phyloP scores from a whole-genome alignment of 208 protist genomes.

The Acanthamoeba culbertsoni region DNA sequence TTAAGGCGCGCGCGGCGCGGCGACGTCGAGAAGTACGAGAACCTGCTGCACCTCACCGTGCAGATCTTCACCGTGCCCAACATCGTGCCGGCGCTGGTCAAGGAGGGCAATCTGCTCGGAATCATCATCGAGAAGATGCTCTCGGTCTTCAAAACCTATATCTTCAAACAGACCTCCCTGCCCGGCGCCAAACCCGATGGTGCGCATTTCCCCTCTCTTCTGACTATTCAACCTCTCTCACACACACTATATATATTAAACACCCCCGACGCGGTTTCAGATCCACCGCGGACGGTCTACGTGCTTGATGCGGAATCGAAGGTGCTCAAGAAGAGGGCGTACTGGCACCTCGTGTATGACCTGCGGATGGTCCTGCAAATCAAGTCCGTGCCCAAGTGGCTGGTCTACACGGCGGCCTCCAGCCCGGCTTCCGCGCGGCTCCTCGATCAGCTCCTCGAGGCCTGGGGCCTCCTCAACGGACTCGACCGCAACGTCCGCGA shows the following conservation, averaged over 20 bases:
- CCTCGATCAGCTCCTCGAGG: background rate
- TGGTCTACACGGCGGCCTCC: background rate
- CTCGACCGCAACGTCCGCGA: background rate
- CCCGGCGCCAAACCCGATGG: background rate
- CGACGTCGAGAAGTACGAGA: background rate
- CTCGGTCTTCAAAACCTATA: background rate
- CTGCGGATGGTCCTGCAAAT: constrained; percentile 9
- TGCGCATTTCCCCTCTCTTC: background rate
- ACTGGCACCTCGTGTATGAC: constrained; percentile 37
- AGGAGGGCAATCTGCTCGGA: background rate
- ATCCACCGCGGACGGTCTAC: background rate
- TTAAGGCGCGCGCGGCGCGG: background rate
- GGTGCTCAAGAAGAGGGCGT: constrained; percentile 9
- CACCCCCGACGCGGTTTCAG: too few species aligned
- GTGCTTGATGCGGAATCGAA: background rate
- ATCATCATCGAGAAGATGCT: constrained; percentile 17
- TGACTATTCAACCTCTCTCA: background rate
- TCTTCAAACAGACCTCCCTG: background rate
- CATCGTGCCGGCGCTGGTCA: constrained; percentile 14
- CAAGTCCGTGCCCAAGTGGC: background rate
- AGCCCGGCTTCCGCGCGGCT: background rate
- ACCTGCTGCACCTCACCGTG: constrained; percentile 9
- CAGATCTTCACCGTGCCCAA: constrained; percentile 49
- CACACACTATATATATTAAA: too few species aligned
- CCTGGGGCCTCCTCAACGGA: background rate